Base-by-base conservation (phyloP, 179 eudicot genomes). In the Beta macrorhiza region DNA sequence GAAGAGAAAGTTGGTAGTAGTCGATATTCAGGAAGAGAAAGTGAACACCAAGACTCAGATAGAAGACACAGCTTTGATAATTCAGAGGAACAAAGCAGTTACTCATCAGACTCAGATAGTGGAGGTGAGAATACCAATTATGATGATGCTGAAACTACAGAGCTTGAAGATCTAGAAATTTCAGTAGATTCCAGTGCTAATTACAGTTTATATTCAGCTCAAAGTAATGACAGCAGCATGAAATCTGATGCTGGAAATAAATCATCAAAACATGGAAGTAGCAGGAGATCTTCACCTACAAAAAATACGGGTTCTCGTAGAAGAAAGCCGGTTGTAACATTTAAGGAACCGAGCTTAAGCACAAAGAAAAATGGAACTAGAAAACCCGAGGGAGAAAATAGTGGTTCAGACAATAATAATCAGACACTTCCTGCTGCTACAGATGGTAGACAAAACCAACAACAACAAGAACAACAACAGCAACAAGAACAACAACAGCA, bases 241-340 rank as follows among this genome's bases (percentile, higher is more conserved):
- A 69, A 32, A 64, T 57, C 82, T 37, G 85, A 79, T 56, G 78
- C 37, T 15, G 85, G 79, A 19, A 76, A 82, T 57, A 82, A 69
- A 76, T 83, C 90, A 75, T 84, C 88, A 2, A 55, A 58, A 19
- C 79, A 74, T 51, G 80, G 78, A 67, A 87, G 90, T 45, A 79
- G 77, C 73, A 49, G 73, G 20, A 74, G 71, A 65, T 82, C 78
- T 55, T 77, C 87, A 14, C 73, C 83, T 19, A 82, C 75, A 37
- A 75, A 82, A 67, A 5, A 68, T 74, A 68, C 55, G 9, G 73
- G 84, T 49, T 82, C 89, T 25, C 86, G 87, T n/a, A 83, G 67
- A 19, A 82, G 88, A 67, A 85, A 81, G 78, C 57, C 82, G 55
- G 84, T 87, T 3, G 89, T 87, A 57, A 87, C 89, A 19, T 87